These are phyloP conservation scores for Allomyces macrogynus DNA, from an alignment of 192 early-diverging fungal genomes.

Conservation along the genomic window DNA sequence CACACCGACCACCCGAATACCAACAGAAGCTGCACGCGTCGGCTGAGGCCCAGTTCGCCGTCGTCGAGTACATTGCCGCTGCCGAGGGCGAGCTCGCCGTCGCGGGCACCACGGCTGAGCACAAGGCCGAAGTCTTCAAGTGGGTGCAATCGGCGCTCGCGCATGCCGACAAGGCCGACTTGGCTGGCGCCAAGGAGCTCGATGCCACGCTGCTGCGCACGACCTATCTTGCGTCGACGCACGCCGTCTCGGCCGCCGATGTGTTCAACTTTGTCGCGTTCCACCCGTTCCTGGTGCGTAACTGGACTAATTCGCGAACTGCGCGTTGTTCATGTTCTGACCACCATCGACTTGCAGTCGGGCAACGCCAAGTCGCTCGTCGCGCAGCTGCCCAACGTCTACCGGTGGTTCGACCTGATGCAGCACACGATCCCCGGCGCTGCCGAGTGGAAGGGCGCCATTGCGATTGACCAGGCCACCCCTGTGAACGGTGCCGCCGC, in stretches of 20 bases:
- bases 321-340: background rate
- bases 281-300: background rate
- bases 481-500: background rate
- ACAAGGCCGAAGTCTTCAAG: background rate
- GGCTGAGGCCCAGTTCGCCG: background rate
- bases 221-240: background rate
- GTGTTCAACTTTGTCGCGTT: background rate
- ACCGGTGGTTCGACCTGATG: slow-evolving; percentile 60
- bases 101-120: background rate
- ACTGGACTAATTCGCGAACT: too few species aligned
- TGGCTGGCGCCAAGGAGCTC: background rate
- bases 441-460: slow-evolving; percentile 14
- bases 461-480: slow-evolving; percentile 33
- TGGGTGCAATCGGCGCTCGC: background rate
- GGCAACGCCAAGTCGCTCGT: background rate
- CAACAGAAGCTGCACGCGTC: background rate
- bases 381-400: slow-evolving; percentile 25
- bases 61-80: background rate
- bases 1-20: background rate
- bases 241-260: background rate
- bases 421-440: slow-evolving; percentile 36
- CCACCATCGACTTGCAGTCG: background rate
- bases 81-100: background rate
- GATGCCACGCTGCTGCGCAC: background rate
- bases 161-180: background rate